Evolutionary conservation across 139 green algal genomes (phyloP).

Genomic region (Coccomyxa sp.): DNA sequence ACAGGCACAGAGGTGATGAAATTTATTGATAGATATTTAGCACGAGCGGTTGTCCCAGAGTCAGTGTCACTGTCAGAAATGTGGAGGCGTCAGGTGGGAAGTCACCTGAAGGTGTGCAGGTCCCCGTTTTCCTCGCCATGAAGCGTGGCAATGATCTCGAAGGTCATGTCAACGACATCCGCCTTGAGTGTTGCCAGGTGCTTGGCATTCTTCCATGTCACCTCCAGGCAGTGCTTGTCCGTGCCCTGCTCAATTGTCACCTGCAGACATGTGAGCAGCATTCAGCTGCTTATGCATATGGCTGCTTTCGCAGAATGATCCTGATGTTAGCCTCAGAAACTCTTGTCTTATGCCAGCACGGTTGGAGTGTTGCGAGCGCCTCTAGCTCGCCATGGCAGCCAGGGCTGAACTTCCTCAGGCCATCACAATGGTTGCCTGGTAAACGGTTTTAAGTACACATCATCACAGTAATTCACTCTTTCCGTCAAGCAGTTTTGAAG

Average conservation of each 20-base stretch:
- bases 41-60: too few relatives aligned
- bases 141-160: conserved; percentile 6
- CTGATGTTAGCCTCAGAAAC: too few relatives aligned
- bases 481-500: too few relatives aligned
- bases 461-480: too few relatives aligned
- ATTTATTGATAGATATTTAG: not conserved
- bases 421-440: too few relatives aligned
- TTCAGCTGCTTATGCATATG: not conserved
- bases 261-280: not conserved
- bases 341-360: too few relatives aligned
- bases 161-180: conserved; percentile 7
- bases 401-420: too few relatives aligned
- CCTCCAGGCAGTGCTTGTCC: not conserved
- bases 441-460: too few relatives aligned
- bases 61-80: not conserved
- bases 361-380: too few relatives aligned
- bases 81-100: not conserved
- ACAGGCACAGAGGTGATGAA: not conserved
- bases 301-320: not conserved
- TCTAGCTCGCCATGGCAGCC: too few relatives aligned
- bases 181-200: conserved; percentile 20
- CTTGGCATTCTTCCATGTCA: conserved; percentile 16
- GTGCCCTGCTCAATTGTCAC: not conserved
- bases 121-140: not conserved
- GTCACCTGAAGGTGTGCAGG: conserved; percentile 9